phyloP scores from a whole-genome alignment of 2,329 filamentous ascomycete genomes.

The Paecilomyces sp. region DNA sequence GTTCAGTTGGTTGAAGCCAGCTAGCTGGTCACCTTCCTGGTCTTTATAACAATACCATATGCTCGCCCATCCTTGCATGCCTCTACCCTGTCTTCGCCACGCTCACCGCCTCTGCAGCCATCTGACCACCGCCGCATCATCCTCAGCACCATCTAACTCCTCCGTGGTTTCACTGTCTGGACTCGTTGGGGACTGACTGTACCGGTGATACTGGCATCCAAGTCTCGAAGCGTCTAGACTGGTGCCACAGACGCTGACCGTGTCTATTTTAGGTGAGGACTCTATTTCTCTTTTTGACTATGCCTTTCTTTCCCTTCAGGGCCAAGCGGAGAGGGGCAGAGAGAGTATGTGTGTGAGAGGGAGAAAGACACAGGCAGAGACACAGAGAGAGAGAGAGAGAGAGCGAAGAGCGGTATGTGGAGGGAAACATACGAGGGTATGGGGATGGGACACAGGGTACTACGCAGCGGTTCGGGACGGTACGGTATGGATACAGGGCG shows the following conservation, averaged over 20 bases:
- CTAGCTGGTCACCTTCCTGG: background rate
- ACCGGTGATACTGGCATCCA: background rate
- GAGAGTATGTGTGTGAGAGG: background rate
- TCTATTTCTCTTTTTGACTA: background rate
- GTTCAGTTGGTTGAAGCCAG: background rate
- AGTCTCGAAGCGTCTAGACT: background rate
- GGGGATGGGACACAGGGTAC: background rate
- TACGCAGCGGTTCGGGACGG: background rate
- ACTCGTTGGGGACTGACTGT: background rate
- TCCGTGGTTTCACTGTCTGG: background rate
- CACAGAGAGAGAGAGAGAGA: too few relatives aligned
- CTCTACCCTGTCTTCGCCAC: background rate
- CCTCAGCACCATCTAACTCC: background rate
- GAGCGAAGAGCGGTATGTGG: background rate
- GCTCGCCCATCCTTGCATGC: background rate
- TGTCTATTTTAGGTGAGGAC: background rate
- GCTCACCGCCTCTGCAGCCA: background rate
- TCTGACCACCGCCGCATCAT: background rate
- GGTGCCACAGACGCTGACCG: background rate
- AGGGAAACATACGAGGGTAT: background rate
- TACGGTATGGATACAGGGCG: background rate
- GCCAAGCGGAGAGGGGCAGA: background rate
- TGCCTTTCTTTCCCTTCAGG: background rate
- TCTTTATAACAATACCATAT: constrained; percentile 2
- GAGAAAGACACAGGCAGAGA: too few relatives aligned